Base-by-base conservation (phyloP, 2,329 filamentous ascomycete species). In the Colletotrichum cordylinicola region DNA sequence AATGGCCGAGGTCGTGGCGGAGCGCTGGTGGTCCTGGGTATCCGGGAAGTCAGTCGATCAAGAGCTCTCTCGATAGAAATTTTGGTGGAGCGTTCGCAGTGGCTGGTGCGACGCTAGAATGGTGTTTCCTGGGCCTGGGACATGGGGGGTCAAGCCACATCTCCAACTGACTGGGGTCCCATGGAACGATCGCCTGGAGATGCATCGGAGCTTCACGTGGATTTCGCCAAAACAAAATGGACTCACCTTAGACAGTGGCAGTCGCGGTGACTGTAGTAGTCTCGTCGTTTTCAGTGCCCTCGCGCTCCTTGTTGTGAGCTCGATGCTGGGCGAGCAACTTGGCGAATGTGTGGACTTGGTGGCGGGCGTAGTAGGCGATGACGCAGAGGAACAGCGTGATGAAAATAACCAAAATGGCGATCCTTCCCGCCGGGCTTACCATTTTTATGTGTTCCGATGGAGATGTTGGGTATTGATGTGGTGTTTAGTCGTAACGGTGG, bases 341-440 rank as follows among this genome's bases (percentile, higher is more conserved):
- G 31, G 82, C 80, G 74, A 85, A 86, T 29, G 69, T 75, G 56
- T 80, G 77, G 64, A 86, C 75, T 52, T 79, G 74, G 52, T 72
- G 77, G 35, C 82, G 82, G 74, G 81, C 78, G 56, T 81, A 81
- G 79, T 80, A 85, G 61, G 74, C 77, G 33, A 86, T 35, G 21
- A 80, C 31, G 21, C 75, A 80, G 56, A 84, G 72, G 35, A 84
- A 68, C 8, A 78, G 56, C 65, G 84, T 78, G 33, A 87, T 74
- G 13, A 79, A 75, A 13, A 86, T 70, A 31, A 86, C 56, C 6
- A 85, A 68, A 61, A 85, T 75, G 29, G 82, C 84, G 9, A 86
- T 81, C 8, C 74, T 76, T 29, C 77, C 78, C 6, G 82, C 79
- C 12, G 84, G 82, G 16, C 68, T 70, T 82, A 84, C 85, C 16